Percentiles rank a stretch among this genome's conserved stretches.
phyloP scores from a whole-genome alignment of 805 yeast species.

The Candida koratica region DNA sequence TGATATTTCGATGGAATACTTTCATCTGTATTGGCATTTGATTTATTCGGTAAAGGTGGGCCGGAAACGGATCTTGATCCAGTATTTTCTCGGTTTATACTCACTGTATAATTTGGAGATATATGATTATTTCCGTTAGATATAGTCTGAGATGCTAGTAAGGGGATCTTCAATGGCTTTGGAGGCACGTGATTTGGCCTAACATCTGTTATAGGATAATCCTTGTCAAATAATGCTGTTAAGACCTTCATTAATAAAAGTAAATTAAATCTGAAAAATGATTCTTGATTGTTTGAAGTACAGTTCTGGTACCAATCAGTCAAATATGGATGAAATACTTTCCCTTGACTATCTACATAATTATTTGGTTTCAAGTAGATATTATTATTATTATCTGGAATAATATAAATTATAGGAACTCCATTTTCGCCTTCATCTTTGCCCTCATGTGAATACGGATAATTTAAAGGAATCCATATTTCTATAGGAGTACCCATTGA shows the following conservation, averaged over 20 bases:
- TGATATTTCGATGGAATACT: constrained; percentile 23
- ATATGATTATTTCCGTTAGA: not conserved
- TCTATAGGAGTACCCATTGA: constrained; percentile 46
- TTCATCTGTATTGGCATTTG: not conserved
- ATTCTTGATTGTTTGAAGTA: constrained; percentile 7
- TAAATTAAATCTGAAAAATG: constrained; percentile 22
- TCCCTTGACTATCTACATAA: constrained; percentile 67
- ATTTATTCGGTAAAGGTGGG: constrained; percentile 4
- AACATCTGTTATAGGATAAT: constrained; percentile 43
- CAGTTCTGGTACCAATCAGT: constrained; percentile 48
- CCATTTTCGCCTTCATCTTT: constrained; percentile 20
- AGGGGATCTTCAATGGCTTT: constrained; percentile 16
- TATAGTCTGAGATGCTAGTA: not conserved
- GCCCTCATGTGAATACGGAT: constrained; percentile 43
- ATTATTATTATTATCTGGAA: constrained; percentile 45
- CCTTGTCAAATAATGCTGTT: constrained; percentile 32
- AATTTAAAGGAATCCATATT: constrained; percentile 72
- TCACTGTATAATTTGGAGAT: not conserved
- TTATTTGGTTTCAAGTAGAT: constrained; percentile 53
- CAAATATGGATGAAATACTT: constrained; percentile 63
- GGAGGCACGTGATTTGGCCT: constrained; percentile 11
- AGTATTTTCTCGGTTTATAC: not conserved
- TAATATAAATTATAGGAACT: constrained; percentile 64
- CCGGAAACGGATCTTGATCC: not conserved
- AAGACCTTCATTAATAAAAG: constrained; percentile 29